Base-by-base conservation (phyloP, 106 monocot genomes). In the Vanilla planifolia region DNA sequence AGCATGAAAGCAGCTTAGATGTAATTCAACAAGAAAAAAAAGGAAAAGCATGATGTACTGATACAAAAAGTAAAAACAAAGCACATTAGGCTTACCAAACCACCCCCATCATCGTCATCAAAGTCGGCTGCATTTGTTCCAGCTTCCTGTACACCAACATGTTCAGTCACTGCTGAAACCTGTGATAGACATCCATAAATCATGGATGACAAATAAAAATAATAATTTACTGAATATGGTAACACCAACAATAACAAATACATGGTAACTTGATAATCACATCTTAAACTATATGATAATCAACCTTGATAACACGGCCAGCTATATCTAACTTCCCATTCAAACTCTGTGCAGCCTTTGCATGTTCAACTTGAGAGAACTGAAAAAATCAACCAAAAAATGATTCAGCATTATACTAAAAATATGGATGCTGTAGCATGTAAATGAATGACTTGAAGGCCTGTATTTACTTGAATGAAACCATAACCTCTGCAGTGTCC, bases 51-150 rank as follows among this genome's bases (percentile, higher is more conserved):
- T n/a, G n/a, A n/a, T n/a, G n/a, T n/a, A n/a, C n/a, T n/a, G n/a
- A n/a, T n/a, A n/a, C n/a, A n/a, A n/a, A n/a, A n/a, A n/a, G n/a
- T n/a, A n/a, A n/a, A n/a, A n/a, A n/a, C n/a, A n/a, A n/a, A n/a
- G n/a, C n/a, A n/a, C n/a, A n/a, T n/a, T n/a, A 9, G 55, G 77
- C 90, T 66, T 55, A 91, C 90, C 90, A 91, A 71, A 28, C 90
- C 90, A 63, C 87, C 86, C 42, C 92, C 92, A 64, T 92, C 92
- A 64, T 92, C 92, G 60, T 92, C 92, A 72, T 92, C 92, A 63
- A 92, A 72, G 48, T 92, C 86, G 60, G 73, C 77, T 60, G 80
- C 51, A 87, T 73, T 77, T 64, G 83, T 33, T 43, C 71, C 79
- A 66, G 61, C 46, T 62, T 77, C 86, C 62, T 83, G 86, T n/a